Conservation (phyloP, 257 asterid genomes). For the Scutellaria minor region DNA sequence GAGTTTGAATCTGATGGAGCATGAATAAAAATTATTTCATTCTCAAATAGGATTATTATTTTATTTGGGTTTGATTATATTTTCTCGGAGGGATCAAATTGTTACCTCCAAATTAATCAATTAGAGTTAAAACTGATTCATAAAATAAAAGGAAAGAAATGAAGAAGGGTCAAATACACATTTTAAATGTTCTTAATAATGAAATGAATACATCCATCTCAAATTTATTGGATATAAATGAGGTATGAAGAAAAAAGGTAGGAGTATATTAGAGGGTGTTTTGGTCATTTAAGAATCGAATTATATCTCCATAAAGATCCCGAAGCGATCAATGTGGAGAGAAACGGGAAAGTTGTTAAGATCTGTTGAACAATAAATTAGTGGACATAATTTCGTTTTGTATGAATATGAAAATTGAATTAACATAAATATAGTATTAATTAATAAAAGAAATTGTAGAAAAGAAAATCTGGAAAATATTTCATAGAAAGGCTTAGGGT, state of each 20-base stretch:
- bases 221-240: conserved; percentile 17
- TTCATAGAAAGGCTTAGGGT: neutral
- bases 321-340: conserved; percentile 12
- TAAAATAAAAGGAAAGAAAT: too few relatives aligned
- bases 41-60: too few relatives aligned
- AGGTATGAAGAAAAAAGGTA: neutral
- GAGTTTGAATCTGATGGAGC: too few relatives aligned
- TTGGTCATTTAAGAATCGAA: neutral
- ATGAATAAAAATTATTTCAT: too few relatives aligned
- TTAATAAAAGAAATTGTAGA: neutral
- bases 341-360: conserved; percentile 32
- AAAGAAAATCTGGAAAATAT: neutral
- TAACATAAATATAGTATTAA: neutral
- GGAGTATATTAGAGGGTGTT: neutral
- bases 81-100: too few relatives aligned
- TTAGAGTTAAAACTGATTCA: too few relatives aligned
- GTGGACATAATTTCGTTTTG: neutral
- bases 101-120: too few relatives aligned
- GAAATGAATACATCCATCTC: neutral
- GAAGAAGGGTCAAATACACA: neutral
- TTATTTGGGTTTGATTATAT: too few relatives aligned
- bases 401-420: neutral
- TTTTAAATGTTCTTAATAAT: neutral
- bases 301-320: conserved; percentile 23
- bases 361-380: conserved; percentile 8